A percentile compares a stretch with the other conserved stretches of the same genome.
These are phyloP conservation scores for Colletotrichum liriopes DNA, from an alignment of 2,329 filamentous ascomycete species.

Conservation along the genomic window DNA sequence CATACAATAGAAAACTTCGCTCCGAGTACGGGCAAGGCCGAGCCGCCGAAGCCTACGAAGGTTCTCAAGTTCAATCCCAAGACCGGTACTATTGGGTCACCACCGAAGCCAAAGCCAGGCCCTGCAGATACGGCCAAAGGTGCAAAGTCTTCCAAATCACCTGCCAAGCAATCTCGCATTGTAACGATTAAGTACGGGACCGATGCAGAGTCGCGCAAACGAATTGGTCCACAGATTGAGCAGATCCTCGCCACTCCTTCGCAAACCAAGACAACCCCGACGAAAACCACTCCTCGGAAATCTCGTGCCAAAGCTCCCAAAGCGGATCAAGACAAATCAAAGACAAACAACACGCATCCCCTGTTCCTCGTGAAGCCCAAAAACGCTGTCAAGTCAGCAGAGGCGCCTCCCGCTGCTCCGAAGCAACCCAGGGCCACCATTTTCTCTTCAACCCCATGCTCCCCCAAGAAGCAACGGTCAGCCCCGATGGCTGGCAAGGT, in stretches of 20 bases:
- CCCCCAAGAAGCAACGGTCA: constrained; percentile 60
- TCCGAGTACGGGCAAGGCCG: constrained; percentile 10
- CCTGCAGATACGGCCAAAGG: constrained; percentile 42
- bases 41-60: constrained; percentile 48
- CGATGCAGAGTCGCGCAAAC: constrained; percentile 60
- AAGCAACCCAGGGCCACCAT: constrained; percentile 56
- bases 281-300: constrained; percentile 48
- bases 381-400: constrained; percentile 45
- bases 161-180: constrained; percentile 24
- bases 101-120: constrained; percentile 67
- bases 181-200: constrained; percentile 29
- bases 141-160: constrained; percentile 25
- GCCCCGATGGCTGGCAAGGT: constrained; percentile 51
- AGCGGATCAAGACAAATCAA: constrained; percentile 46
- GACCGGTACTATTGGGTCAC: constrained; percentile 75
- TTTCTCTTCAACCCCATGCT: constrained; percentile 69
- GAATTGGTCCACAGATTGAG: constrained; percentile 74
- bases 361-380: constrained; percentile 55
- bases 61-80: constrained; percentile 71
- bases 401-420: constrained; percentile 2
- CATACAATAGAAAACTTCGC: background rate
- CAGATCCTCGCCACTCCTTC: constrained; percentile 66
- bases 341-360: constrained; percentile 56
- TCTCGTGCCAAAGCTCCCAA: constrained; percentile 46
- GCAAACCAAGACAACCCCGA: constrained; percentile 37